These are phyloP conservation scores for Teunomyces lycoperdinae DNA, from an alignment of 805 yeast genomes.

Conservation along the genomic window DNA sequence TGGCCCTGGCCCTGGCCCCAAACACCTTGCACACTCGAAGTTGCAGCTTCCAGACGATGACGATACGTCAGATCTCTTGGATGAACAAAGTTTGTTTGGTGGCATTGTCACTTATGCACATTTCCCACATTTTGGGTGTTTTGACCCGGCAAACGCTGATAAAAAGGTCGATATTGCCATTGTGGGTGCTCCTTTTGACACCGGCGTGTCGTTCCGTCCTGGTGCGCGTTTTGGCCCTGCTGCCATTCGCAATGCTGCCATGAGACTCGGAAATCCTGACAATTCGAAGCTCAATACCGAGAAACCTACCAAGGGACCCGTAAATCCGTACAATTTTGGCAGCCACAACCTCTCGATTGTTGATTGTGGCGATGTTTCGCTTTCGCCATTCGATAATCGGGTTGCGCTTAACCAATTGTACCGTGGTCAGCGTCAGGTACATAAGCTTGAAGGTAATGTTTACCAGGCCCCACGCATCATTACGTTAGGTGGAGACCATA, in stretches of 20 bases:
- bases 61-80: conserved; percentile 29
- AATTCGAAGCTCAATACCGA: neutral
- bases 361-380: conserved; percentile 70
- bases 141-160: conserved; percentile 26
- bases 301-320: conserved; percentile 9
- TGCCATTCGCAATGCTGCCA: conserved; percentile 45
- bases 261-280: conserved; percentile 41
- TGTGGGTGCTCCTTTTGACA: conserved; percentile 59
- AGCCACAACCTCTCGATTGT: conserved; percentile 35
- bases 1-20: conserved; percentile 7
- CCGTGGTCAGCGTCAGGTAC: conserved; percentile 50
- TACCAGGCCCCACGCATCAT: conserved; percentile 37
- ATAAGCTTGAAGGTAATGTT: conserved; percentile 27
- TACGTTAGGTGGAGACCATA: conserved; percentile 63
- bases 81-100: conserved; percentile 31
- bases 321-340: conserved; percentile 53
- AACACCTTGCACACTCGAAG: conserved; percentile 16
- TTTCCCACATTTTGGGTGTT: conserved; percentile 46
- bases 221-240: conserved; percentile 63
- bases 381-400: conserved; percentile 65
- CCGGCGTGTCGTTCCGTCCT: conserved; percentile 53
- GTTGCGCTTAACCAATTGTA: conserved; percentile 64
- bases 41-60: conserved; percentile 32
- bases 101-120: conserved; percentile 58
- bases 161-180: conserved; percentile 48